Conservation (phyloP, 768 basidiomycete species). For the Hygrocybe punicea region DNA sequence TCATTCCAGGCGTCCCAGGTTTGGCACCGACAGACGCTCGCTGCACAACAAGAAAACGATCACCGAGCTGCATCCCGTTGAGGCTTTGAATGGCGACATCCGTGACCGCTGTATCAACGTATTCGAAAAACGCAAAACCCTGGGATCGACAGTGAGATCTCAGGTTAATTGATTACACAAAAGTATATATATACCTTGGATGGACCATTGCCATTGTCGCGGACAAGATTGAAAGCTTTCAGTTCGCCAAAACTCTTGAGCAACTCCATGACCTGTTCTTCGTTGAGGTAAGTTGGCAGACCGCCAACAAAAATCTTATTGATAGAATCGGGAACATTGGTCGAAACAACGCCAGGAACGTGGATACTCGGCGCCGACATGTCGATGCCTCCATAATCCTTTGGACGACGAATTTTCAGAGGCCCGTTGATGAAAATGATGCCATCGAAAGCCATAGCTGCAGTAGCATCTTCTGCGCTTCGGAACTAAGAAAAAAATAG, state of each 20-base stretch:
- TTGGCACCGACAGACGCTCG: conserved; percentile 93
- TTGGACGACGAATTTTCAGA: conserved; percentile 96
- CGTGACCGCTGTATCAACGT: conserved; percentile 82
- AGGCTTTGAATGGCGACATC: conserved; percentile 95
- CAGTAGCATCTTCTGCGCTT: conserved; percentile 92
- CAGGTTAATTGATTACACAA: background rate
- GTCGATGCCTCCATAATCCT: conserved; percentile 87
- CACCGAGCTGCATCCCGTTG: conserved; percentile 97
- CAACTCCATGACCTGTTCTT: conserved; percentile 97
- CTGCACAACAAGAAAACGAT: conserved; percentile 93
- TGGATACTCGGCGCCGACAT: conserved; percentile 65
- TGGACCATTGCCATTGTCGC: conserved; percentile 83
- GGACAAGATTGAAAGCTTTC: conserved; percentile 95
- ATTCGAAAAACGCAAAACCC: conserved; percentile 99
- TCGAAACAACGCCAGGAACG: conserved; percentile 93
- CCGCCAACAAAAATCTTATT: conserved; percentile 99
- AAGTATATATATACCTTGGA: conserved; percentile 63
- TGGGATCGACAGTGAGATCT: conserved; percentile 27
- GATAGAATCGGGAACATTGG: conserved; percentile 93
- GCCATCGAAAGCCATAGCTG: conserved; percentile 96
- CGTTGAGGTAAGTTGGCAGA: conserved; percentile 90
- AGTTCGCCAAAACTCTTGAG: conserved; percentile 97
- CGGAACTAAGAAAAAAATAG: conserved; percentile 81
- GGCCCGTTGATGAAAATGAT: conserved; percentile 93
- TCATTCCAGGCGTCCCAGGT: conserved; percentile 59